phyloP scores from a whole-genome alignment of 108 stramenopile genomes.

The Cylindrotheca closterium region DNA sequence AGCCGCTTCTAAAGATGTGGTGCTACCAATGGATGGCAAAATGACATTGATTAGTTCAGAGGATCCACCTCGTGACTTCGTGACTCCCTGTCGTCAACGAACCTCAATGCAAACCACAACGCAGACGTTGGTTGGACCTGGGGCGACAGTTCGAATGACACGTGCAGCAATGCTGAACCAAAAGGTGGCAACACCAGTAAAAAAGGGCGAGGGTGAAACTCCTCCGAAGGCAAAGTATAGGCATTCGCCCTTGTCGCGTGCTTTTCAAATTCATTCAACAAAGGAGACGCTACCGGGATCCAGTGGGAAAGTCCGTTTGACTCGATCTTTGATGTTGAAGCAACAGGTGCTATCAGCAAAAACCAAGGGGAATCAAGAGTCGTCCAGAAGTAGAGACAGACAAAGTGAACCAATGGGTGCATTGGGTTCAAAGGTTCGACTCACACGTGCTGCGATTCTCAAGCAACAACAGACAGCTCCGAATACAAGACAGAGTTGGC shows the following conservation, averaged over 20 bases:
- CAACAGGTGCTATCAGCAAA: neutral
- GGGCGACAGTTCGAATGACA: neutral
- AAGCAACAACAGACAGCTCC: neutral
- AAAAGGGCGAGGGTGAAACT: too few species aligned
- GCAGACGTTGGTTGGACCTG: neutral
- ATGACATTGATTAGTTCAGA: too few species aligned
- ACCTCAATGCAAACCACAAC: too few species aligned
- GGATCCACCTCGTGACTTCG: too few species aligned
- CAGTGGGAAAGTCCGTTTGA: neutral
- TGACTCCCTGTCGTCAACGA: too few species aligned
- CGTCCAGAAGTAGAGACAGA: neutral
- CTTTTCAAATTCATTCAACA: too few species aligned
- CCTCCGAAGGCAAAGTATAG: too few species aligned
- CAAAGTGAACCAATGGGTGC: neutral
- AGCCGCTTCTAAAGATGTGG: neutral
- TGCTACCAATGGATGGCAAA: too few species aligned
- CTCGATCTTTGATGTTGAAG: neutral
- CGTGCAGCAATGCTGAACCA: neutral
- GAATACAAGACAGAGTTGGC: neutral
- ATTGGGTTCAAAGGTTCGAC: neutral
- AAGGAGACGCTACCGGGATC: neutral
- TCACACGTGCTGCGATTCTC: neutral
- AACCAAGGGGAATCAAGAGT: neutral
- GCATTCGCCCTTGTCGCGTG: too few species aligned
- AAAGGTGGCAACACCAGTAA: too few species aligned